A percentile compares a stretch with the other conserved stretches of the same genome.
Evolutionary conservation across 306 rosid species (phyloP).

Genomic region (Quercus engelmannii): DNA sequence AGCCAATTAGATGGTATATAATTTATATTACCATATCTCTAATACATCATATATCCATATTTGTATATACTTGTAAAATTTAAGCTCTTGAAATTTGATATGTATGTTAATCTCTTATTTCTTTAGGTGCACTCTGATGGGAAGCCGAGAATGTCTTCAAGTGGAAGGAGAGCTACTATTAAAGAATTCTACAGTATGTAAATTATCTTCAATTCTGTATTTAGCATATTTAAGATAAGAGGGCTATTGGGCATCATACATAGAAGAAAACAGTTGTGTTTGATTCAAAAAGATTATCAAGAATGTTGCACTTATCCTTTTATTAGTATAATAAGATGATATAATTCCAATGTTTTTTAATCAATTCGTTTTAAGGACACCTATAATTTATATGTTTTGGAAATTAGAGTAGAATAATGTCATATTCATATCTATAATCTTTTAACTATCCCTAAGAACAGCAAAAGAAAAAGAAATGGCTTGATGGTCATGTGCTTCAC

Average conservation of each 20-base stretch:
- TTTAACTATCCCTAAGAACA: not conserved
- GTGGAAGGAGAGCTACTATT: conserved; percentile 63
- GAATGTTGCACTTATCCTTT: not conserved
- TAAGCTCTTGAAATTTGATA: not conserved
- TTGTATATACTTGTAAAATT: not conserved
- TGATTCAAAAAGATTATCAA: not conserved
- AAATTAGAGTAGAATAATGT: not conserved
- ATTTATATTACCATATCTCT: not conserved
- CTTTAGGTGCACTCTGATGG: conserved; percentile 46
- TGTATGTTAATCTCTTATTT: conserved; percentile 15
- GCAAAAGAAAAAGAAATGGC: not conserved
- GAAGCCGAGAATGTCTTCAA: conserved; percentile 40
- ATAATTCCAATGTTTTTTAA: not conserved
- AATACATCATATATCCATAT: not conserved
- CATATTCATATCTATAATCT: not conserved
- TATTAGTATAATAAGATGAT: not conserved
- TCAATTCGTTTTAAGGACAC: not conserved
- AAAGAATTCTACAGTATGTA: conserved; percentile 59
- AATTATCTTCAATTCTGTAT: not conserved
- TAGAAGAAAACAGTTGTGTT: not conserved
- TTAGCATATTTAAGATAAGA: not conserved
- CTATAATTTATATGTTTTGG: not conserved
- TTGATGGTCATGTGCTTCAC: not conserved
- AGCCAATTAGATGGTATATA: not conserved
- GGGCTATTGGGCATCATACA: not conserved